Base-by-base conservation (phyloP, 73 alveolate species). In the Stentor coeruleus region DNA sequence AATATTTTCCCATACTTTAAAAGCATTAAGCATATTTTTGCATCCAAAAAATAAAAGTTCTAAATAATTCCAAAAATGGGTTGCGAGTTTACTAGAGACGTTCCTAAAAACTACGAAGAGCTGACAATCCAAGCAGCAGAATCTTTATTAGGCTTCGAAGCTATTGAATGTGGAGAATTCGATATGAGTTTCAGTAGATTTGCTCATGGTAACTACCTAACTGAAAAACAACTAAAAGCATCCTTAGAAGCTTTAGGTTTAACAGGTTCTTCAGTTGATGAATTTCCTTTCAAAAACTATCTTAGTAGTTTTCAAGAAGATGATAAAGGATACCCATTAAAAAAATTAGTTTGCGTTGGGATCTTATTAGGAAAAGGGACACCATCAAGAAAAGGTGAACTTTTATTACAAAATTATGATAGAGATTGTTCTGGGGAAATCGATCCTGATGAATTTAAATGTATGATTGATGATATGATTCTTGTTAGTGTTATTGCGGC, bases 381-480 rank as follows among this genome's bases (percentile, higher is more conserved):
- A 33, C n/a, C 37, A 28, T 0, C n/a, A 20, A 33, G 33, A 66
- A 66, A 66, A 66, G 79, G 40, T 0, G 79, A 66, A 33, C 37
- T 66, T 20, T 2, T 66, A 26, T 26, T 66, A 26, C n/a, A 66
- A 26, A 66, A 66, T 2, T 66, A 66, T 66, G 79, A 66, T 66
- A 66, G 79, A 40, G 79, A 66, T 40, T 66, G 79, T 40, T 66
- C 79, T 26, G 37, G 37, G 11, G 79, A 66, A 2, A 20, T 66
- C 0, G 79, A 66, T 2, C 49, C 15, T 3, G 37, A 66, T 26
- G 79, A 66, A 33, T 20, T 20, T 40, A 20, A 20, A 1, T 37
- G 2, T 37, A 66, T 66, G 79, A 20, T 66, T 66, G 33, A 33
- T 66, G 79, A 66, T 66, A 66, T 66, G 79, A 26, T 66, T 20